These are phyloP conservation scores for Heliamphora exappendiculata DNA, from an alignment of 148 eudicot species.

Conservation along the genomic window DNA sequence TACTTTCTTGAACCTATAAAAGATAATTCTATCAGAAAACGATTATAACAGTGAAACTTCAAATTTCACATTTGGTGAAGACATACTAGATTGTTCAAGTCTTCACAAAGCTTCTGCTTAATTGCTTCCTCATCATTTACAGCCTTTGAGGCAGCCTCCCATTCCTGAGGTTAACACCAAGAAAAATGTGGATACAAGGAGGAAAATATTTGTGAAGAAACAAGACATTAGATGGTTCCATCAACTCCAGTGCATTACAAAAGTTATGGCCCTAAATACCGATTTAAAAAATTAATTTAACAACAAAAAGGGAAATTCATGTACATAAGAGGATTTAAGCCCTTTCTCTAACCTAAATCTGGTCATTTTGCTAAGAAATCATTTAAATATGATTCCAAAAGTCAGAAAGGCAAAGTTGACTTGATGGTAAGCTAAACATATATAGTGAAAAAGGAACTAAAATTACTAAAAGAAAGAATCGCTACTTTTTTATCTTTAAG, in stretches of 20 bases:
- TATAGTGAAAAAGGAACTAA: not conserved
- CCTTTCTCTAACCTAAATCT: not conserved
- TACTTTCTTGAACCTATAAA: constrained; percentile 81
- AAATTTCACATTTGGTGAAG: not conserved
- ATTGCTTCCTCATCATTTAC: constrained; percentile 80
- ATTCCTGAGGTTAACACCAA: constrained; percentile 33
- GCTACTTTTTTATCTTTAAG: not conserved
- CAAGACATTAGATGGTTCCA: not conserved
- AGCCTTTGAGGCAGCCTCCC: constrained; percentile 68
- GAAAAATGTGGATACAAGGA: not conserved
- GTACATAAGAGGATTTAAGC: not conserved
- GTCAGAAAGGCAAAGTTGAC: not conserved
- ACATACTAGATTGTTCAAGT: constrained; percentile 70
- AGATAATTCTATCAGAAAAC: constrained; percentile 1
- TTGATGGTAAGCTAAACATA: not conserved
- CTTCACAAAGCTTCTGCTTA: constrained; percentile 86
- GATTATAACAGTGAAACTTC: constrained; percentile 5
- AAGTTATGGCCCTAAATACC: not conserved
- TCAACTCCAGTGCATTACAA: not conserved
- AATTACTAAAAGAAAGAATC: not conserved
- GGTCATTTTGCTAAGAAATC: not conserved
- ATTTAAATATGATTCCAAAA: not conserved
- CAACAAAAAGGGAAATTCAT: not conserved
- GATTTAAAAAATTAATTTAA: not conserved
- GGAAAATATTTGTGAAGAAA: not conserved